These are phyloP conservation scores for Paecilomyces fulvus DNA, from an alignment of 2,329 filamentous ascomycete species.

Conservation along the genomic window DNA sequence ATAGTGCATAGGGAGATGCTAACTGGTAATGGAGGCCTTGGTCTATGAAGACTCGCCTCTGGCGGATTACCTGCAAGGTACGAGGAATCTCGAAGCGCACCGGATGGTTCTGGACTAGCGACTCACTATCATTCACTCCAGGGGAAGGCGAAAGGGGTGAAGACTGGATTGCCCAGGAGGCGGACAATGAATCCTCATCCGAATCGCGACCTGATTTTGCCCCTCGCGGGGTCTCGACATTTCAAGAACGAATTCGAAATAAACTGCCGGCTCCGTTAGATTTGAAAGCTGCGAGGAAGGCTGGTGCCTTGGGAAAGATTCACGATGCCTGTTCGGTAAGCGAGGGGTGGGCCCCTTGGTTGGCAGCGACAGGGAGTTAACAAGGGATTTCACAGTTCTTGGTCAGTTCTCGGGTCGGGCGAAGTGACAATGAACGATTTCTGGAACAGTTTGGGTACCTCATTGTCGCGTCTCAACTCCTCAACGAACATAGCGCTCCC, in stretches of 20 bases:
- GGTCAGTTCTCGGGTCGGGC: slow-evolving; percentile 47
- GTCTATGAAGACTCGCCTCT: slow-evolving; percentile 81
- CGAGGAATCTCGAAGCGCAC: slow-evolving; percentile 16
- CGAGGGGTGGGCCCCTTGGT: not conserved
- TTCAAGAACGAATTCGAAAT: slow-evolving; percentile 41
- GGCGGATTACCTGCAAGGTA: slow-evolving; percentile 84
- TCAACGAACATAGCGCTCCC: slow-evolving; percentile 52
- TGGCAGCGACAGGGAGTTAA: not conserved
- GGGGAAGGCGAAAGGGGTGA: slow-evolving; percentile 39
- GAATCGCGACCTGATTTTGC: slow-evolving; percentile 37
- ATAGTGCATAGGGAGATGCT: slow-evolving; percentile 19
- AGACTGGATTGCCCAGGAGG: slow-evolving; percentile 27
- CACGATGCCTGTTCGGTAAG: slow-evolving; percentile 43
- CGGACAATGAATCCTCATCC: slow-evolving; percentile 19
- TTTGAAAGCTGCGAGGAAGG: slow-evolving; percentile 20
- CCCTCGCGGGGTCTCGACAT: slow-evolving; percentile 41
- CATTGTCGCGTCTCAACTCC: slow-evolving; percentile 81
- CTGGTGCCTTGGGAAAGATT: slow-evolving; percentile 28
- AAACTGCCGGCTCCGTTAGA: slow-evolving; percentile 42
- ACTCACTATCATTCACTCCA: slow-evolving; percentile 15
- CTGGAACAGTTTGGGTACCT: slow-evolving; percentile 90
- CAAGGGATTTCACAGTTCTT: slow-evolving; percentile 16
- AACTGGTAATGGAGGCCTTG: slow-evolving; percentile 67
- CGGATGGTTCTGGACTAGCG: slow-evolving; percentile 5
- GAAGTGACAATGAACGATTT: slow-evolving; percentile 74